Conservation (phyloP, 2,329 filamentous ascomycete genomes). For the Tolypocladium tundrense region DNA sequence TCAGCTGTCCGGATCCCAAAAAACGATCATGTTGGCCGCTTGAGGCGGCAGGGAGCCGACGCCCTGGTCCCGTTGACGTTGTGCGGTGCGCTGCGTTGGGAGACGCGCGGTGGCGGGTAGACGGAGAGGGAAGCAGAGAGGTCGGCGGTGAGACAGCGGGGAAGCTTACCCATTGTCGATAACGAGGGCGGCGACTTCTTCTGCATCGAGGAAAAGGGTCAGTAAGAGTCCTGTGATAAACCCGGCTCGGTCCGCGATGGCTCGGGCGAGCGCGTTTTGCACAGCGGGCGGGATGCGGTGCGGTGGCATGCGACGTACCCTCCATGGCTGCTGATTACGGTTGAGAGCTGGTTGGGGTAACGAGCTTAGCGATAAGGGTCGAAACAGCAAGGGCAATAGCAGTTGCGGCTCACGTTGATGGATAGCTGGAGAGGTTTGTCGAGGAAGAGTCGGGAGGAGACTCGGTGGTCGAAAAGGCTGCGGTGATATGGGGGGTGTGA, state of each 20-base stretch:
- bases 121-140: conserved; percentile 13
- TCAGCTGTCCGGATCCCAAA: conserved; percentile 23
- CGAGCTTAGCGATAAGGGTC: conserved; percentile 10
- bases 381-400: conserved; percentile 5
- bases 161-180: conserved; percentile 99
- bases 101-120: conserved; percentile 3
- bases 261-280: not conserved
- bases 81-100: not conserved
- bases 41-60: not conserved
- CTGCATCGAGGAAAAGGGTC: conserved; percentile 45
- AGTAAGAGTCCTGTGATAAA: conserved; percentile 22
- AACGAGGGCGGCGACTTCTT: conserved; percentile 99
- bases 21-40: not conserved
- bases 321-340: conserved; percentile 45
- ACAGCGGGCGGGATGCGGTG: not conserved
- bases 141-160: conserved; percentile 24
- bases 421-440: conserved; percentile 7
- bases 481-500: conserved; percentile 11
- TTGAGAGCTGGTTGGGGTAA: conserved; percentile 18
- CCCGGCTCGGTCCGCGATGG: not conserved
- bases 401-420: conserved; percentile 6
- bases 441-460: conserved; percentile 10
- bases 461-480: conserved; percentile 6
- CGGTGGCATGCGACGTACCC: conserved; percentile 29
- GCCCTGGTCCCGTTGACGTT: not conserved